A percentile compares a stretch with the other conserved stretches of the same genome.
Conservation (phyloP, 179 eudicot genomes). For the Silene coronaria region DNA sequence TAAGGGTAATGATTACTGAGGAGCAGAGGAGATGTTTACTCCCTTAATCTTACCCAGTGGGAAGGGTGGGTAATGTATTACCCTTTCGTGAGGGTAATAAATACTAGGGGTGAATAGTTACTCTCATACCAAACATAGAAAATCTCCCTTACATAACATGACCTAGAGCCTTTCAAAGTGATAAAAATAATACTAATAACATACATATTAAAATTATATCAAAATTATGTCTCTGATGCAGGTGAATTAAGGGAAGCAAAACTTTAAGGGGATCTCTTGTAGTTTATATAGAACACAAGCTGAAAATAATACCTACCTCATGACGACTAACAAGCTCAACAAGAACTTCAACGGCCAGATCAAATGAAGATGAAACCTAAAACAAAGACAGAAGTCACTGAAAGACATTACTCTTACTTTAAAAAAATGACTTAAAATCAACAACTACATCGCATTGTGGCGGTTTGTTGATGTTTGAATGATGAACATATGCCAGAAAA, state of each 20-base stretch:
- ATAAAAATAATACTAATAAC: too few relatives aligned
- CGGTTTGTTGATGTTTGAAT: neutral
- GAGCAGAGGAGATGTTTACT: too few relatives aligned
- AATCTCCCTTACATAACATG: too few relatives aligned
- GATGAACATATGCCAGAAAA: conserved; percentile 8
- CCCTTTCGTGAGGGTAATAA: too few relatives aligned
- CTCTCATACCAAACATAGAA: too few relatives aligned
- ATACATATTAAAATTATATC: too few relatives aligned
- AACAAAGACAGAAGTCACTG: conserved; percentile 15
- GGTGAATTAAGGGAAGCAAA: neutral
- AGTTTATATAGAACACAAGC: too few relatives aligned
- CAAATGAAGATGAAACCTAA: conserved; percentile 73
- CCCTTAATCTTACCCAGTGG: too few relatives aligned
- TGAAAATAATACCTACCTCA: conserved; percentile 51
- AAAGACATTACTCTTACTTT: conserved; percentile 4
- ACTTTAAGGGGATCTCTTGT: neutral
- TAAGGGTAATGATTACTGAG: too few relatives aligned
- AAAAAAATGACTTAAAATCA: neutral
- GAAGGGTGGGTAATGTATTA: too few relatives aligned
- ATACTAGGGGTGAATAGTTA: too few relatives aligned
- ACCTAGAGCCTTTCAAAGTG: neutral
- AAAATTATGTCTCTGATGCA: neutral
- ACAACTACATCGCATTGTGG: neutral
- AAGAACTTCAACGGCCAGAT: conserved; percentile 86
- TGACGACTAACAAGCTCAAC: conserved; percentile 86